Base-by-base conservation (phyloP, 2,329 filamentous ascomycete genomes). In the Graphiopsis chlorocephala region DNA sequence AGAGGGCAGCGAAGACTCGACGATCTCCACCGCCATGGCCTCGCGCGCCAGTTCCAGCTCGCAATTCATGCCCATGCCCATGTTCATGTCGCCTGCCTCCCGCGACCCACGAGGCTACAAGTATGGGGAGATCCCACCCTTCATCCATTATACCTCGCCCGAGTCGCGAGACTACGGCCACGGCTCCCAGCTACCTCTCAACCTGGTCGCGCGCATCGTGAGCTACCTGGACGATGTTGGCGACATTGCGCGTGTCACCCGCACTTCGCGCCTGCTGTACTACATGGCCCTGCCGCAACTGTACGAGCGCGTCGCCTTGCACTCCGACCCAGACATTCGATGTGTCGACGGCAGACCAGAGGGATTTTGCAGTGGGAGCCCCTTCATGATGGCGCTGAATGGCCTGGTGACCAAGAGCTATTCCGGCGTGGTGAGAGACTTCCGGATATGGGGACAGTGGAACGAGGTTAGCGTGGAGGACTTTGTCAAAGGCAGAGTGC, bases 231-330 rank as follows among this genome's bases (percentile, higher is more conserved):
- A 88, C 67, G 79, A 87, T 77, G 78, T 81, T 50, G 82, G 76
- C 65, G 86, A 88, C 71, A 81, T 88, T 28, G 85, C 85, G 33
- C 81, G 85, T 66, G 74, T 87, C 61, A 87, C 85, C 67, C 81
- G 85, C 64, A 86, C 86, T 60, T 87, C 84, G 67, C 81, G 85
- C 15, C 80, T 88, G 47, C 81, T 88, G 69, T 86, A 88, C 69
- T 89, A 88, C 76, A 88, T 89, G 85, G 80, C 84, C 35, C 77
- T 88, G 2, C 86, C 86, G 23, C 84, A 84, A 64, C 81, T 89
- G 47, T 89, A 88, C 75, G 80, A 81, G 72, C 75, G 78, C 35
- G 81, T 88, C 61, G 83, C 79, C 6, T 77, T 89, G 35, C 83
- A 79, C 62, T 86, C 85, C 8, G 87, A 88, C 72, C 78, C 82